Evolutionary conservation across 306 rosid genomes (phyloP), one percentile per base, ranked within the genome.

Genomic region (Styphnolobium japonicum): DNA sequence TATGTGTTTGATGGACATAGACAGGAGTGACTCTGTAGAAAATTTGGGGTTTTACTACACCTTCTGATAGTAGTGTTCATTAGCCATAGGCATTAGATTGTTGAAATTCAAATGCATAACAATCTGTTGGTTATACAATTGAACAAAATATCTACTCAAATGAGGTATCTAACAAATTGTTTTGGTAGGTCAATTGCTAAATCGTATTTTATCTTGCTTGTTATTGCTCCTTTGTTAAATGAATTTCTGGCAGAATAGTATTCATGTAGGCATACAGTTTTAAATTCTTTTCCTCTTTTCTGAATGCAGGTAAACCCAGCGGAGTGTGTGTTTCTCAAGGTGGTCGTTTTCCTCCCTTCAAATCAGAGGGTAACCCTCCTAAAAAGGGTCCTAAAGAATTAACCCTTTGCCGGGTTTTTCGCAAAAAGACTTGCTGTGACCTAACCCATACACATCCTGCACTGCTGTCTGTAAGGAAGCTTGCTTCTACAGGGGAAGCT

Each of bases 301-400:
- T 72, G 61, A 45, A 49, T 75, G 82, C 85, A 93, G 99, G 91
- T 71, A 82, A 85, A 53, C 67, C 90, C 27, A 87, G 67, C 65
- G 92, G 88, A 73, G 88, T 75, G 48, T 95, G 99, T 76, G 83
- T 87, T 85, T 93, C 99, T 43, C 93, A 95, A 90, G 98, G 98
- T 12, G 92, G 94, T 70, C 94, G 93, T 15, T 95, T 93, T 77
- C 91, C 92, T 22, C 87, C 94, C 43, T 95, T 95, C 82, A 79
- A 88, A 72, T 85, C 81, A 45, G 94, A 91, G 65, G 97, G 98
- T 37, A 88, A 78, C 82, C 86, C 94, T 81, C 99, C 97, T 27
- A 88, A 58, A 85, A 82, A 80, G 80, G 98, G 96, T 82, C 86
- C 88, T 37, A 93, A 92, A 78, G 98, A 90, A 69, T 79, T 95